Evolutionary conservation across 768 basidiomycete species (phyloP).

Genomic region (Amanita pseudoporphyria): DNA sequence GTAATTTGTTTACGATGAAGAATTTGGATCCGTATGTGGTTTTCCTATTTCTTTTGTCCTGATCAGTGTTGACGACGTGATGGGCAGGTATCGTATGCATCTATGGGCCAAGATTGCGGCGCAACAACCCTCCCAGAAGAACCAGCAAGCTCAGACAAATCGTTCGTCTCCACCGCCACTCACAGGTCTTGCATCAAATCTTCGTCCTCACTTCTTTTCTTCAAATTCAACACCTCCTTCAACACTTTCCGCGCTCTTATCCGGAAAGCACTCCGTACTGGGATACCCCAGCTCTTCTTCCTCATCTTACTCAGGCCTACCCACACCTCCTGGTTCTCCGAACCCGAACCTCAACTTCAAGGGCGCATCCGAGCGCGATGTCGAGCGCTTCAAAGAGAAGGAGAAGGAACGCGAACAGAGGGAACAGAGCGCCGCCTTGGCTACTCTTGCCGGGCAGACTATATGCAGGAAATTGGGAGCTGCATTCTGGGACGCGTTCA

Average conservation of each 20-base stretch:
- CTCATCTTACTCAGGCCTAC: slow-evolving; percentile 18
- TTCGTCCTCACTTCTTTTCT: slow-evolving; percentile 32
- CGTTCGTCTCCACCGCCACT: slow-evolving; percentile 18
- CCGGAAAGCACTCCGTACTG: slow-evolving; percentile 33
- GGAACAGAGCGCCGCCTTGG: slow-evolving; percentile 37
- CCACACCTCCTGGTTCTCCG: slow-evolving; percentile 38
- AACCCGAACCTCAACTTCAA: slow-evolving; percentile 24
- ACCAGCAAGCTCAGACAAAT: slow-evolving; percentile 24
- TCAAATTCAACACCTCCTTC: slow-evolving; percentile 9
- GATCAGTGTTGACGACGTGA: slow-evolving; percentile 7
- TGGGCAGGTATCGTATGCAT: slow-evolving; percentile 69
- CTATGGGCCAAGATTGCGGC: slow-evolving; percentile 87
- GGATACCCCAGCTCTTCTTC: slow-evolving; percentile 5
- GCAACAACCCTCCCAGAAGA: slow-evolving; percentile 40
- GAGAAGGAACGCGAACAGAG: slow-evolving; percentile 30
- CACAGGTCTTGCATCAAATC: slow-evolving; percentile 29
- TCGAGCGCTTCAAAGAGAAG: slow-evolving; percentile 10
- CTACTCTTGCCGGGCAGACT: slow-evolving; percentile 73
- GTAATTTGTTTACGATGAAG: slow-evolving; percentile 83
- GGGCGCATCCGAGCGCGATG: slow-evolving; percentile 12
- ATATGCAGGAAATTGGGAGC: slow-evolving; percentile 57
- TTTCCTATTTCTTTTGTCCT: slow-evolving; percentile 7
- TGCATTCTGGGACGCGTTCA: slow-evolving; percentile 88
- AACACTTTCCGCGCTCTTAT: slow-evolving; percentile 24
- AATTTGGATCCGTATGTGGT: slow-evolving; percentile 64